Evolutionary conservation across 352 stramenopile genomes (phyloP).

Genomic region (Aphanomyces invadans): DNA sequence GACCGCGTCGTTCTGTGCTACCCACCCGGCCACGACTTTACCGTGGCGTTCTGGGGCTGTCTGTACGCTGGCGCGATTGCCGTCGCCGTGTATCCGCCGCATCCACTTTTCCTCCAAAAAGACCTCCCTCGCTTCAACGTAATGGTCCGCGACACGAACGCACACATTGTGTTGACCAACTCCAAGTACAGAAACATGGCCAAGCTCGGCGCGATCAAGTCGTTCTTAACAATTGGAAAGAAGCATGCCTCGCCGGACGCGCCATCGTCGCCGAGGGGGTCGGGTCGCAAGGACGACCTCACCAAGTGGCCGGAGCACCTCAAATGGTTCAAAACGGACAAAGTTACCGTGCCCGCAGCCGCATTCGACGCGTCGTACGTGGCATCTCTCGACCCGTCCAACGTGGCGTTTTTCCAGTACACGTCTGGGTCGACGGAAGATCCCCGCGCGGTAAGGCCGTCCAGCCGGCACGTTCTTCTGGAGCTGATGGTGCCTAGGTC

Average conservation of each 20-base stretch:
- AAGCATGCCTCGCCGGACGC: neutral
- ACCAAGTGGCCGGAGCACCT: neutral
- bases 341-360: neutral
- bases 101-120: slow-evolving; percentile 59
- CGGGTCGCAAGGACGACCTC: neutral
- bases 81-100: slow-evolving; percentile 70
- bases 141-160: slow-evolving; percentile 61
- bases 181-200: neutral
- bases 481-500: neutral
- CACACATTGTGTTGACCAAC: slow-evolving; percentile 28
- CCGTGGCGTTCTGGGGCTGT: slow-evolving; percentile 69
- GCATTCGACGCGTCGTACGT: neutral
- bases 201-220: neutral
- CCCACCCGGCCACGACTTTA: slow-evolving; percentile 68
- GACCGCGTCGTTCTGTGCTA: slow-evolving; percentile 74
- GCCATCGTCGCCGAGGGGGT: neutral
- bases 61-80: slow-evolving; percentile 62
- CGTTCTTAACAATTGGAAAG: neutral
- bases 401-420: slow-evolving; percentile 6
- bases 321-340: neutral
- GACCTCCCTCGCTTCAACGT: slow-evolving; percentile 75
- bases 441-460: neutral
- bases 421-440: neutral
- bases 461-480: neutral
- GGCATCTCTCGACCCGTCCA: neutral